Percentiles rank a stretch among this genome's conserved stretches.
Evolutionary conservation across 306 rosid species (phyloP).

Genomic region (Castanea mollissima): DNA sequence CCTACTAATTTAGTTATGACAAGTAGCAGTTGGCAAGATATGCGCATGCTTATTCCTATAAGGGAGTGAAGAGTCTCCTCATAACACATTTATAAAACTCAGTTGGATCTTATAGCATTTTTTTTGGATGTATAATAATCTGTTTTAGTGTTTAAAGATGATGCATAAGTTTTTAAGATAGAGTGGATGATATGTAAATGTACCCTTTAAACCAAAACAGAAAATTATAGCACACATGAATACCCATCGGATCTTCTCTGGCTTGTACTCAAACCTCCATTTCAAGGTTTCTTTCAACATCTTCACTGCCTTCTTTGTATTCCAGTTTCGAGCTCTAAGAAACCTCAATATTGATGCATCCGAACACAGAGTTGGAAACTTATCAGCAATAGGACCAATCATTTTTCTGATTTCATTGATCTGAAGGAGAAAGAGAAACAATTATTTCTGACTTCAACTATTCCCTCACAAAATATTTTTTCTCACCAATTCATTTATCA

Average conservation of each 20-base stretch:
- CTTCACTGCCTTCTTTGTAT: constrained; percentile 55
- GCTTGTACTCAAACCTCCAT: constrained; percentile 77
- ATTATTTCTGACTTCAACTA: constrained; percentile 10
- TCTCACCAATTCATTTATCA: background rate
- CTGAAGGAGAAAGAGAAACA: constrained; percentile 30
- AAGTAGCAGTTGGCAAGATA: background rate
- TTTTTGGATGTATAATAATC: background rate
- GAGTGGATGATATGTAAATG: background rate
- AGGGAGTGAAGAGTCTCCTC: background rate
- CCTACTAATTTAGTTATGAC: background rate
- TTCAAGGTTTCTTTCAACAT: constrained; percentile 62
- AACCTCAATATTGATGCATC: constrained; percentile 61
- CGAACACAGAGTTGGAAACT: constrained; percentile 50
- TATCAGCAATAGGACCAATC: constrained; percentile 61
- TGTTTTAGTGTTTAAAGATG: constrained; percentile 1
- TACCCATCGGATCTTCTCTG: constrained; percentile 75
- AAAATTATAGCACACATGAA: constrained; percentile 2
- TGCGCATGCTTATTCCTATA: background rate
- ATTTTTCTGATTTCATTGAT: constrained; percentile 54
- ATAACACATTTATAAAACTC: constrained; percentile 2
- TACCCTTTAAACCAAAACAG: background rate
- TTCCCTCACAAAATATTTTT: background rate
- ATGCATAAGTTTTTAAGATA: background rate
- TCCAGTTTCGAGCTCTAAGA: constrained; percentile 69
- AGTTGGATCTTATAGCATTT: background rate